phyloP scores from a whole-genome alignment of 495 filamentous ascomycete species.

The Astrothelium subdiscretum region DNA sequence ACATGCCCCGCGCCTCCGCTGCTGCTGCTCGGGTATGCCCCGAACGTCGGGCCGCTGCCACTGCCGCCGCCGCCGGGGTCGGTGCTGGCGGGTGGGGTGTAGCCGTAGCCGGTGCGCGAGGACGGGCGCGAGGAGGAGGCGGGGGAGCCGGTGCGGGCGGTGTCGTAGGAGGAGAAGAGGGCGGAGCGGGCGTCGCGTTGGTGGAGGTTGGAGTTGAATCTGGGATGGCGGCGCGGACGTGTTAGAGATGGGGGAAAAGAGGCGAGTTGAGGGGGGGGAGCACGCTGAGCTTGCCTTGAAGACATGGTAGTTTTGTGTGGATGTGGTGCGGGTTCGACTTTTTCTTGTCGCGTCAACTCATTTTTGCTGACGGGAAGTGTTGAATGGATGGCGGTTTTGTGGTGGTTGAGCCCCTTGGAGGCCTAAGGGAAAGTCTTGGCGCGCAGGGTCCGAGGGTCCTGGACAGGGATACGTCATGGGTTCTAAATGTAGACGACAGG shows the following conservation, averaged over 20 bases:
- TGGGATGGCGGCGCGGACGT: background rate
- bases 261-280: background rate
- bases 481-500: no score
- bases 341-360: background rate
- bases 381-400: background rate
- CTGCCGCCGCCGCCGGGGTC: conserved; percentile 44
- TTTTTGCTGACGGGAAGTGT: background rate
- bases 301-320: background rate
- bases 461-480: background rate
- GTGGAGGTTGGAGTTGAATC: conserved; percentile 5
- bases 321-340: background rate
- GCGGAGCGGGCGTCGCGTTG: conserved; percentile 79
- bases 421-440: background rate
- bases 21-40: conserved; percentile 12
- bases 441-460: background rate
- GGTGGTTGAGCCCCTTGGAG: background rate
- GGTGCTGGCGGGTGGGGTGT: conserved; percentile 14
- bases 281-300: background rate
- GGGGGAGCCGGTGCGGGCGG: conserved; percentile 14
- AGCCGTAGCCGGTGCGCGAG: conserved; percentile 39
- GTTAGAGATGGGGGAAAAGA: background rate
- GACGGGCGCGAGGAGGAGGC: conserved; percentile 16
- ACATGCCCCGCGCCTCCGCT: conserved; percentile 7
- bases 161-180: conserved; percentile 71
- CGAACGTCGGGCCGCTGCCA: conserved; percentile 14